Percentiles rank a stretch among this genome's conserved stretches.
phyloP scores from a whole-genome alignment of 2,329 filamentous ascomycete species.

The Lizonia empirigonia region DNA sequence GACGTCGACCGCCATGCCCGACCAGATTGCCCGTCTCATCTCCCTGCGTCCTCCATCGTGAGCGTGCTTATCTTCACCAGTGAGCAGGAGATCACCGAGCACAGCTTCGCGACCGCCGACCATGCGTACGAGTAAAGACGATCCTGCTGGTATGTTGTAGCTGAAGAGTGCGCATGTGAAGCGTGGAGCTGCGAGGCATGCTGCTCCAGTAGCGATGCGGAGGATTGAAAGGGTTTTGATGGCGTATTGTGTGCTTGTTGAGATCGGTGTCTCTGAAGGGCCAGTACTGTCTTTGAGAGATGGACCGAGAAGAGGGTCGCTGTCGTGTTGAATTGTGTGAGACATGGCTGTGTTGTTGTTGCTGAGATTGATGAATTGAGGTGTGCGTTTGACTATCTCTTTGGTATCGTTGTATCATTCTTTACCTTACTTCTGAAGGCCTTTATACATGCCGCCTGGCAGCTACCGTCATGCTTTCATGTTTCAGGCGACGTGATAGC shows the following conservation, averaged over 20 bases:
- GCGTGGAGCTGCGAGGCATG: conserved; percentile 29
- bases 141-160: conserved; percentile 20
- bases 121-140: conserved; percentile 25
- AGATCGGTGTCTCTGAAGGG: conserved; percentile 11
- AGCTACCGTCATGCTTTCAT: neutral
- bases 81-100: conserved; percentile 33
- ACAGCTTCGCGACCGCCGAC: conserved; percentile 31
- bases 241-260: conserved; percentile 15
- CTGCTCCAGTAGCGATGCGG: conserved; percentile 28
- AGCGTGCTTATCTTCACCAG: conserved; percentile 26
- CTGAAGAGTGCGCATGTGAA: conserved; percentile 28
- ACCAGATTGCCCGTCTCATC: conserved; percentile 33
- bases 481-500: neutral
- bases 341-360: neutral
- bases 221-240: conserved; percentile 29
- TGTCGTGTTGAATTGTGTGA: neutral
- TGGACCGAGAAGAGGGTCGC: conserved; percentile 23
- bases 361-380: neutral
- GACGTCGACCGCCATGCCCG: conserved; percentile 26
- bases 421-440: neutral
- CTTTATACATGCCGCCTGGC: neutral
- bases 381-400: neutral
- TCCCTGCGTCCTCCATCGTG: conserved; percentile 22
- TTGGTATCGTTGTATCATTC: neutral
- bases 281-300: conserved; percentile 15